phyloP scores from a whole-genome alignment of 257 asterid genomes.

The Orobanche coerulescens region DNA sequence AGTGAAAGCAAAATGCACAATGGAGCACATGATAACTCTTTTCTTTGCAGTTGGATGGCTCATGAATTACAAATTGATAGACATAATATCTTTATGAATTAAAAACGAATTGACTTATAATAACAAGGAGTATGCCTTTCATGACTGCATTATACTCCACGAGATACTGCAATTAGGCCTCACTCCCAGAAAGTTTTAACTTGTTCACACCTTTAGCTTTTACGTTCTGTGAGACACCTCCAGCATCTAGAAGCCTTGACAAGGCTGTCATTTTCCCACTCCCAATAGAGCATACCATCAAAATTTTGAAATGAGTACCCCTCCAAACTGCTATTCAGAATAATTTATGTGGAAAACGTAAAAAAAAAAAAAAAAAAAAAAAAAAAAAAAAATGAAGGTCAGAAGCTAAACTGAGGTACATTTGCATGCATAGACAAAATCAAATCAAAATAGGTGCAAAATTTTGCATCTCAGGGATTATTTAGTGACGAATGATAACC shows the following conservation, averaged over 20 bases:
- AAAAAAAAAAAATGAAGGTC: too few species aligned
- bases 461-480: neutral
- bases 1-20: slow-evolving; percentile 12
- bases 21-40: slow-evolving; percentile 3
- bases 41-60: neutral
- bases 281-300: slow-evolving; percentile 70
- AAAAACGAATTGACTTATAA: slow-evolving; percentile 1
- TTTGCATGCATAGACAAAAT: neutral
- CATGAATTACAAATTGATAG: neutral
- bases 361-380: too few species aligned
- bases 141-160: slow-evolving; percentile 8
- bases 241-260: slow-evolving; percentile 51
- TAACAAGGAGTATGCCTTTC: neutral
- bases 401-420: neutral
- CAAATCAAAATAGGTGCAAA: neutral
- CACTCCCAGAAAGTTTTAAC: slow-evolving; percentile 12
- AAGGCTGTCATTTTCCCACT: slow-evolving; percentile 77
- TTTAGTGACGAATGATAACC: neutral
- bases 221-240: slow-evolving; percentile 38
- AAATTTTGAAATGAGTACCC: slow-evolving; percentile 27
- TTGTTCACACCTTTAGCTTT: slow-evolving; percentile 40
- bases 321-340: slow-evolving; percentile 23
- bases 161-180: slow-evolving; percentile 1
- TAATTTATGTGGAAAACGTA: neutral
- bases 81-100: slow-evolving; percentile 1